A percentile compares a stretch with the other conserved stretches of the same genome.
Conservation (phyloP, 345 rosid genomes). For the Acer negundo region DNA sequence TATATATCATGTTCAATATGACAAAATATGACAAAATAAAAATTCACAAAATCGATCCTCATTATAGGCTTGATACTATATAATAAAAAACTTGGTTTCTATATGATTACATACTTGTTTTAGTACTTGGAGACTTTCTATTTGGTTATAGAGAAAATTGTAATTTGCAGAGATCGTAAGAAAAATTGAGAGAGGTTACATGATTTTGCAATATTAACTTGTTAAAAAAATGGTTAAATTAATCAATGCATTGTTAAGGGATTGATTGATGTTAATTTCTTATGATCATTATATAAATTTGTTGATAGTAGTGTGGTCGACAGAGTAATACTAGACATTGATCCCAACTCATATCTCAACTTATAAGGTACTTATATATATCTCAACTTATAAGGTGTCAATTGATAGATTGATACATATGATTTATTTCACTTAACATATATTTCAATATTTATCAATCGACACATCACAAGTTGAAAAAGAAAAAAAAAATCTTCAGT, state of each 20-base stretch:
- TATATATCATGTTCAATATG: slow-evolving; percentile 8
- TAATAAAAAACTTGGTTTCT: background rate
- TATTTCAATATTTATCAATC: too few species aligned
- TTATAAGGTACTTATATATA: too few species aligned
- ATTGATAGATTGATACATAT: too few species aligned
- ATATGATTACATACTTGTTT: background rate
- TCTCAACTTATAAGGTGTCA: too few species aligned
- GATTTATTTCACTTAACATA: too few species aligned
- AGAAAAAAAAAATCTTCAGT: too few species aligned
- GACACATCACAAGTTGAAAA: too few species aligned
- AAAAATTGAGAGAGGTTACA: background rate
- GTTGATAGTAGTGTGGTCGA: too few species aligned
- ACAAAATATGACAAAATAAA: slow-evolving; percentile 8
- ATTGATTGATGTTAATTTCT: background rate
- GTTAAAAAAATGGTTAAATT: background rate
- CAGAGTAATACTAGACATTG: too few species aligned
- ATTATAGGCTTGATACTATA: slow-evolving; percentile 8
- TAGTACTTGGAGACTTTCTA: background rate
- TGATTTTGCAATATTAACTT: background rate
- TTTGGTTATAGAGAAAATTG: background rate
- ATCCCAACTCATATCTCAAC: too few species aligned
- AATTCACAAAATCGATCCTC: slow-evolving; percentile 6
- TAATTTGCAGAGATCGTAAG: background rate
- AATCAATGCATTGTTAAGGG: background rate
- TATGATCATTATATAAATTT: too few species aligned